Base-by-base conservation (phyloP, 129 eudicot species). In the Lactuca saligna region DNA sequence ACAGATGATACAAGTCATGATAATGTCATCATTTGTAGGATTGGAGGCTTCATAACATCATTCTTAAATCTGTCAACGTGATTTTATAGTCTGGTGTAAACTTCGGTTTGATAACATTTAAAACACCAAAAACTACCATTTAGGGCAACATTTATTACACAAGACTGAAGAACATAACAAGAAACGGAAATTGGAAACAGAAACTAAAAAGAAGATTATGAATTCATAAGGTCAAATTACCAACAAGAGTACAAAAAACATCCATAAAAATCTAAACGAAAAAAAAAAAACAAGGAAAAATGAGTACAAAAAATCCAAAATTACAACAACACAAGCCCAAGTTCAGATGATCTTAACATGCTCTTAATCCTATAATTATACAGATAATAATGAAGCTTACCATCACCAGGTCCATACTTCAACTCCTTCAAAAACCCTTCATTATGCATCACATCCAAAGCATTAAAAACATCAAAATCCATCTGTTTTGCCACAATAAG, bases 401-500 rank as follows among this genome's bases (percentile, higher is more conserved):
- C 91, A 68, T 83, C 91, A 73, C 89, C 91, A 7, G 82, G 86
- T 12, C 89, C 87, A 64, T 81, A 85, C 53, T 83, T 86, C 78
- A 86, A 79, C 33, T 86, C 92, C 68, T 81, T 86, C 84, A 86
- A 79, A 66, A 80, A 54, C 50, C 63, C 14, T 15, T 74, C 79
- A 33, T 84, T 84, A 54, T 84, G 76, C 89, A 81, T 81, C 46
- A 84, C 81, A 71, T 84, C 86, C 32, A 81, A 75, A 25, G 83
- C 89, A 56, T 75, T 78, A 59, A 84, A 84, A 74, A 82, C 75
- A 76, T 60, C 75, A 54, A n/a, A 61, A 32, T 55, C 75, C 65
- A 74, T 77, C 70, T n/a, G 57, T 65, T 81, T 84, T 12, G 83
- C 89, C 71, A 81, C 73, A 53, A 81, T 78, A 62, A 84, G 86